Base-by-base conservation (phyloP, 495 filamentous ascomycete genomes). In the Opeltia flavorubescens region DNA sequence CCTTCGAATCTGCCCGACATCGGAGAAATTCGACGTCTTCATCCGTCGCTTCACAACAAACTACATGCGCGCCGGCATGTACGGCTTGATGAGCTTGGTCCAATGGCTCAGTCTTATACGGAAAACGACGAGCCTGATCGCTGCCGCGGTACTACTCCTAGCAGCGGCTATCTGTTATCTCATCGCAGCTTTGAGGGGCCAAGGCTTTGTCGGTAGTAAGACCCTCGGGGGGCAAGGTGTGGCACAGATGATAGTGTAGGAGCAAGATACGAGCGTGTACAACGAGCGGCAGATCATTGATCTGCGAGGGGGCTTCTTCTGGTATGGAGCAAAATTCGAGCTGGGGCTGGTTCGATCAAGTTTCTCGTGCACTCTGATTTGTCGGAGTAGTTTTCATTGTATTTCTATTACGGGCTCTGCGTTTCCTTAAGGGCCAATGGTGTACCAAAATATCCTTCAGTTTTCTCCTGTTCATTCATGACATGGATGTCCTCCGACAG, bases 1-100 rank as follows among this genome's bases (percentile, higher is more conserved):
- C 43, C 80, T 99, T 27, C 83, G 93, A 64, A 95, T 99, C 67
- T 99, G 91, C 67, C 91, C 91, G 41, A 99, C 93, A 1, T 96
- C 91, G 30, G 60, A 79, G 35, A 73, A 70, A 43, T 99, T 99
- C 66, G 93, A 96, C 59, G 69, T 65, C 53, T 84, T 89, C 64
- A 89, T 99, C 62, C 87, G 91, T 61, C 76, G 72, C 39, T 87
- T 99, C 69, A 85, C 86, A 33, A 86, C 88, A 40, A 95, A 94
- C 68, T 95, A 84, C 70, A 94, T 89, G 83, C 88, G 93, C 65
- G 89, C 89, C n/a, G 83, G 67, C 43, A 81, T 94, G 65, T 99
- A 99, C 66, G 58, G 64, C 48, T 64, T 75, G 58, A 86, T 95
- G 81, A 84, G 81, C 56, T 54, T 78, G 34, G 64, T 91, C 28